phyloP scores from a whole-genome alignment of 345 rosid genomes.

The Acer negundo region DNA sequence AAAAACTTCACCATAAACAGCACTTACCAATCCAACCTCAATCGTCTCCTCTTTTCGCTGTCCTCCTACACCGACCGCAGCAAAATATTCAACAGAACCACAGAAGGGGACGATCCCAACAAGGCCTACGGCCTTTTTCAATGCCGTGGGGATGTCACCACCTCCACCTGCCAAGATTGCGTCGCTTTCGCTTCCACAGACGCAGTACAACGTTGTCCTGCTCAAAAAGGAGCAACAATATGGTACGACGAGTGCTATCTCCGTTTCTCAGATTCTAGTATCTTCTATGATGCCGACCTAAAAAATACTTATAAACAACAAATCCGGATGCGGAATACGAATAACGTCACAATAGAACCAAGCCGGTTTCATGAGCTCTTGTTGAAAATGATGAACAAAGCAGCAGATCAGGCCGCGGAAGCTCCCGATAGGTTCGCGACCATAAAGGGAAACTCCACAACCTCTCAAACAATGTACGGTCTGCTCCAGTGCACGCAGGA shows the following conservation, averaged over 20 bases:
- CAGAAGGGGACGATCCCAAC: constrained; percentile 6
- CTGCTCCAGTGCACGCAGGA: constrained; percentile 33
- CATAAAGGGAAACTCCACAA: background rate
- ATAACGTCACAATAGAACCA: background rate
- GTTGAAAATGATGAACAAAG: background rate
- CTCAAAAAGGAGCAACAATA: constrained; percentile 29
- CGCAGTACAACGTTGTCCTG: constrained; percentile 28
- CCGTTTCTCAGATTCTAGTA: constrained; percentile 33
- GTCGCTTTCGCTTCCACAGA: constrained; percentile 25
- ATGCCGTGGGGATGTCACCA: constrained; percentile 39
- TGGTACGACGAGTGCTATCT: constrained; percentile 47
- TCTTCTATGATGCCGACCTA: constrained; percentile 18
- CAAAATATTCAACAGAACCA: background rate
- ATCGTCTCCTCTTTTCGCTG: constrained; percentile 21
- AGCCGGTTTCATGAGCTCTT: constrained; percentile 7
- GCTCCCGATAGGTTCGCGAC: constrained; percentile 14
- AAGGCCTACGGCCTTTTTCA: constrained; percentile 32
- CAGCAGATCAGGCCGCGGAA: background rate
- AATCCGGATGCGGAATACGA: background rate
- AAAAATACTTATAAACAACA: too few species aligned
- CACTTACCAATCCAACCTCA: constrained; percentile 25
- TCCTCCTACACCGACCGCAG: background rate
- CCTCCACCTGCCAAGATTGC: constrained; percentile 34
- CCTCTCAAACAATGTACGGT: background rate
- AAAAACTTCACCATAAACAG: constrained; percentile 20